A percentile compares a stretch with the other conserved stretches of the same genome.
Conservation (phyloP, 2,329 filamentous ascomycete species). For the Microcyclospora pomicola region DNA sequence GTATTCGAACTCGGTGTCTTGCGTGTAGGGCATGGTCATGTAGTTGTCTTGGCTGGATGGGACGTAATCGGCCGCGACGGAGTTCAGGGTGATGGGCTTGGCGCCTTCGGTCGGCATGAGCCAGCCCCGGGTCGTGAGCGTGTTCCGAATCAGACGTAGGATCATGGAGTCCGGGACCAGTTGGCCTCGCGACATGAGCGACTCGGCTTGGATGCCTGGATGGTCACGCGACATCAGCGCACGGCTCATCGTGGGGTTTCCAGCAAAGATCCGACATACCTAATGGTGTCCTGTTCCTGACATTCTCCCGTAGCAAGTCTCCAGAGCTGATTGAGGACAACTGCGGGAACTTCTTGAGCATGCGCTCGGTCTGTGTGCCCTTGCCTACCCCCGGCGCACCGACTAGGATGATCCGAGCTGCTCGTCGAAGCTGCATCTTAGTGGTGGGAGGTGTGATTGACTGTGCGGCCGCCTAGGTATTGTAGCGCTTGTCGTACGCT, state of each 20-base stretch:
- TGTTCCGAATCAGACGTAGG: slow-evolving; percentile 78
- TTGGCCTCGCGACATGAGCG: slow-evolving; percentile 71
- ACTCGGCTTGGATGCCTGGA: slow-evolving; percentile 77
- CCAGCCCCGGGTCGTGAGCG: slow-evolving; percentile 78
- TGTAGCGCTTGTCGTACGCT: neutral
- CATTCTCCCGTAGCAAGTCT: slow-evolving; percentile 83
- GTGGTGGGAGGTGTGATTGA: slow-evolving; percentile 2
- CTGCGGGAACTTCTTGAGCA: slow-evolving; percentile 77
- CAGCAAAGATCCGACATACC: slow-evolving; percentile 40
- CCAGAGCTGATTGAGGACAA: slow-evolving; percentile 86
- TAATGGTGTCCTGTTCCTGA: slow-evolving; percentile 71
- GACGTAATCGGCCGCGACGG: slow-evolving; percentile 24
- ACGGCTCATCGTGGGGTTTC: neutral
- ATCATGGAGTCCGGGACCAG: slow-evolving; percentile 91
- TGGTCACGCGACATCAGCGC: slow-evolving; percentile 6
- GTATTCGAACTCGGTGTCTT: slow-evolving; percentile 29
- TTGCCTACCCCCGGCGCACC: slow-evolving; percentile 96
- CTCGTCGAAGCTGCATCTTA: slow-evolving; percentile 35
- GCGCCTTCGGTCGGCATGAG: slow-evolving; percentile 35
- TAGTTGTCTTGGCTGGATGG: slow-evolving; percentile 8
- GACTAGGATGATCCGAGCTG: slow-evolving; percentile 85
- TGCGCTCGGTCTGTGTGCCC: slow-evolving; percentile 77
- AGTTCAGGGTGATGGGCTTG: slow-evolving; percentile 33
- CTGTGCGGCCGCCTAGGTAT: neutral
- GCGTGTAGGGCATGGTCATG: slow-evolving; percentile 22